These are phyloP conservation scores for Talaromyces piceae DNA, from an alignment of 2,329 filamentous ascomycete species.

Conservation along the genomic window DNA sequence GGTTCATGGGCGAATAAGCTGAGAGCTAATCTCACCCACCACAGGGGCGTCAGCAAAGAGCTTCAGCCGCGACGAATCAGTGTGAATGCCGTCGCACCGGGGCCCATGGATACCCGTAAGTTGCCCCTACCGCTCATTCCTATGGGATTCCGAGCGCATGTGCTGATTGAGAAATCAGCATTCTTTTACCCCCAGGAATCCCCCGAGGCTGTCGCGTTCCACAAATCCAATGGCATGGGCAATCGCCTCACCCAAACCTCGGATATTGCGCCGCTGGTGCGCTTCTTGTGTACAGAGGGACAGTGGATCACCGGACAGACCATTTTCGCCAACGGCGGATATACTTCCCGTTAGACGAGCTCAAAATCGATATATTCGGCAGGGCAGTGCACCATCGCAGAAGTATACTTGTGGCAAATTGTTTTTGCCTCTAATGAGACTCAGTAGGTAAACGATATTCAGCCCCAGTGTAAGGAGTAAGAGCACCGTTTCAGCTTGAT, in stretches of 20 bases:
- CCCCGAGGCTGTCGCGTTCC: constrained; percentile 37
- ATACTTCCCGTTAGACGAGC: constrained; percentile 30
- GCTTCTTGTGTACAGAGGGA: constrained; percentile 40
- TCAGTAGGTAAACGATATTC: no score
- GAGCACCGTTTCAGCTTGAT: no score
- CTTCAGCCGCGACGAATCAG: constrained; percentile 45
- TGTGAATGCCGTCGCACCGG: constrained; percentile 47
- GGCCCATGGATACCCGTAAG: constrained; percentile 48
- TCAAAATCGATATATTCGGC: no score
- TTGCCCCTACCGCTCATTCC: constrained; percentile 5
- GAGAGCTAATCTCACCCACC: neutral
- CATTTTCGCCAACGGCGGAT: constrained; percentile 44
- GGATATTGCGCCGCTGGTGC: constrained; percentile 41
- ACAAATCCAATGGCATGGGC: constrained; percentile 39
- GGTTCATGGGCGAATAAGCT: neutral
- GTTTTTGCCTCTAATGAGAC: no score
- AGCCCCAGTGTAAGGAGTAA: no score
- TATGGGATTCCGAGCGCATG: constrained; percentile 2
- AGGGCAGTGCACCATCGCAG: no score
- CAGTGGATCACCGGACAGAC: constrained; percentile 43
- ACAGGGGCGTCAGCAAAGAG: constrained; percentile 46
- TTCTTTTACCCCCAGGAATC: constrained; percentile 42
- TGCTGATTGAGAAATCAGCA: constrained; percentile 18
- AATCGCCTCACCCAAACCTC: constrained; percentile 35
- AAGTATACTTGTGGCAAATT: no score